Percentiles rank a stretch among this genome's conserved stretches.
Evolutionary conservation across 164 flowering plant species (phyloP).

Genomic region (Annona squamosa): DNA sequence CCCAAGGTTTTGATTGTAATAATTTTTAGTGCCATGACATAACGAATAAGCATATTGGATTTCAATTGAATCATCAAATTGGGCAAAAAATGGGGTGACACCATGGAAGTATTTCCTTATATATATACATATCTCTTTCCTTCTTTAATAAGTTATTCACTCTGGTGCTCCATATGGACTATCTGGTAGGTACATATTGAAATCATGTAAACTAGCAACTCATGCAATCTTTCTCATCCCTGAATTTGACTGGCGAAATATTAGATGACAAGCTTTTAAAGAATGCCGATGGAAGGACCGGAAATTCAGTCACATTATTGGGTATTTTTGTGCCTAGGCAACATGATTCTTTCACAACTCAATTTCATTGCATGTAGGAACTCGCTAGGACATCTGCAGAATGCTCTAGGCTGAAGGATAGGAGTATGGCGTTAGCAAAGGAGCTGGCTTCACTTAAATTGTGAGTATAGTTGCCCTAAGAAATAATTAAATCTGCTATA

Average conservation of each 20-base stretch:
- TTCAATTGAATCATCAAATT: not conserved
- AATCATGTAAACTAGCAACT: not conserved
- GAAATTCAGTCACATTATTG: too few species aligned
- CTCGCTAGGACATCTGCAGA: conserved; percentile 40
- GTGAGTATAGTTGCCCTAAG: conserved; percentile 31
- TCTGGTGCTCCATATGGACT: too few species aligned
- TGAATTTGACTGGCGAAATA: not conserved
- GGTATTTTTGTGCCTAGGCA: not conserved
- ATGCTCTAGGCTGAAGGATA: conserved; percentile 55
- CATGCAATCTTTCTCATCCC: not conserved
- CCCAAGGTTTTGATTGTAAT: too few species aligned
- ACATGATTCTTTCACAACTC: not conserved
- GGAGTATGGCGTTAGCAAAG: conserved; percentile 74
- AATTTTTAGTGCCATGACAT: too few species aligned
- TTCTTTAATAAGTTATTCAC: too few species aligned
- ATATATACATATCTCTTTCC: too few species aligned
- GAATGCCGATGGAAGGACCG: not conserved
- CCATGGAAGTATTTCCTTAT: too few species aligned
- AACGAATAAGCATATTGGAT: not conserved
- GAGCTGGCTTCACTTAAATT: conserved; percentile 84
- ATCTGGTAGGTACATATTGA: too few species aligned
- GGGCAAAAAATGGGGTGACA: not conserved
- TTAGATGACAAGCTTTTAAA: not conserved
- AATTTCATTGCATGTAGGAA: conserved; percentile 35
- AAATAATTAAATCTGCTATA: not conserved